Evolutionary conservation across 192 early-diverging fungal species (phyloP).

Genomic region (Gryganskiella cystojenkinii): DNA sequence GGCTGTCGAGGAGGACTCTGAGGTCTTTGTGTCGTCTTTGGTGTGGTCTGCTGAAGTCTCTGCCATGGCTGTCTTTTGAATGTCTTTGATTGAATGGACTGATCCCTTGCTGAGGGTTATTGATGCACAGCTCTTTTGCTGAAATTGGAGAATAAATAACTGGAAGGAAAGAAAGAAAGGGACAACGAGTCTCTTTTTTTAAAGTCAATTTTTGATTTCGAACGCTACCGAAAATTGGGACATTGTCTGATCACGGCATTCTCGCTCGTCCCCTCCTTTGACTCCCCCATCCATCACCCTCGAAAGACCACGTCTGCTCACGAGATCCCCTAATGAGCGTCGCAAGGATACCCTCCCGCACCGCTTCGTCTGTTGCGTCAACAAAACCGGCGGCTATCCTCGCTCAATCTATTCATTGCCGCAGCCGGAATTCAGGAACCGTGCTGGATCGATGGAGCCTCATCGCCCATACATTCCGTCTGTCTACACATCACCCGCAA

Average conservation of each 20-base stretch:
- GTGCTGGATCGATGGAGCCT: neutral
- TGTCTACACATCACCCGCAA: too few species aligned
- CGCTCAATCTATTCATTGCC: neutral
- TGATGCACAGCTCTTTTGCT: too few species aligned
- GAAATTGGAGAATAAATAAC: too few species aligned
- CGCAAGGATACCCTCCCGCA: slow-evolving; percentile 16
- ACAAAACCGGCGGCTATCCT: neutral
- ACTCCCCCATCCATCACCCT: neutral
- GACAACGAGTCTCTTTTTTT: too few species aligned
- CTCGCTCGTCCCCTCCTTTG: neutral
- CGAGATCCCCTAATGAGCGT: slow-evolving; percentile 12
- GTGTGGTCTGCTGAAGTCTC: neutral
- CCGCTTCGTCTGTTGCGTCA: neutral
- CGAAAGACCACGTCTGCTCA: neutral
- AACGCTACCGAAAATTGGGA: neutral
- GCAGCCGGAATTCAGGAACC: neutral
- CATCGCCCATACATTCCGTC: too few species aligned
- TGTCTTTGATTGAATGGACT: too few species aligned
- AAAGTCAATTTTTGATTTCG: too few species aligned
- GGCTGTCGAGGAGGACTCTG: neutral
- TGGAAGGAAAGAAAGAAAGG: too few species aligned
- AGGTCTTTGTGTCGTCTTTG: neutral
- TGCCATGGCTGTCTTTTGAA: slow-evolving; percentile 3
- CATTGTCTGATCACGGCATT: neutral
- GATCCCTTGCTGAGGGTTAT: too few species aligned